These are phyloP conservation scores for Moringa oleifera DNA, from an alignment of 345 rosid species.

Conservation along the genomic window DNA sequence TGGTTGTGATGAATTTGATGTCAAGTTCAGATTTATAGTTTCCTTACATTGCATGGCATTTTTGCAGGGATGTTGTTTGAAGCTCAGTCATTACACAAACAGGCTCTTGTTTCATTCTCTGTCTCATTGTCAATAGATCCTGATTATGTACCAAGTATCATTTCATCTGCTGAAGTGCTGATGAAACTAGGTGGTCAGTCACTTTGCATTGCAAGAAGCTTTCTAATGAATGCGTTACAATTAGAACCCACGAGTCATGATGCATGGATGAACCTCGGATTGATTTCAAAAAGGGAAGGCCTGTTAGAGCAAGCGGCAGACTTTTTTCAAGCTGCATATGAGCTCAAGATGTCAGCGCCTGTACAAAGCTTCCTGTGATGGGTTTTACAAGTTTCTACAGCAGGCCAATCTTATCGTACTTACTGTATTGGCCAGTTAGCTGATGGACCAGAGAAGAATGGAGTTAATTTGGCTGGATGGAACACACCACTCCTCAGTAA, in stretches of 20 bases:
- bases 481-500: not conserved
- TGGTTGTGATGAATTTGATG: not conserved
- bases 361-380: slow-evolving; percentile 44
- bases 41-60: slow-evolving; percentile 4
- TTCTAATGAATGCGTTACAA: slow-evolving; percentile 73
- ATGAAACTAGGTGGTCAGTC: slow-evolving; percentile 52
- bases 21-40: not conserved
- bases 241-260: slow-evolving; percentile 72
- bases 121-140: slow-evolving; percentile 68
- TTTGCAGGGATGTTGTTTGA: slow-evolving; percentile 62
- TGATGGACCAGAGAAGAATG: not conserved
- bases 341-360: slow-evolving; percentile 71
- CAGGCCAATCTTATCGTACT: not conserved
- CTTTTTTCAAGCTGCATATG: slow-evolving; percentile 87
- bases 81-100: slow-evolving; percentile 60
- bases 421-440: not conserved
- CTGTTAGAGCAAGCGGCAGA: slow-evolving; percentile 75
- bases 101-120: slow-evolving; percentile 69
- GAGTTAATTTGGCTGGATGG: not conserved
- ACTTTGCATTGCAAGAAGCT: slow-evolving; percentile 70
- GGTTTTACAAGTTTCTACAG: not conserved
- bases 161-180: slow-evolving; percentile 69
- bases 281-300: slow-evolving; percentile 78
- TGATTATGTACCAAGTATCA: slow-evolving; percentile 73
- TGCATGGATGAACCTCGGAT: slow-evolving; percentile 83